Evolutionary conservation across 2,329 filamentous ascomycete genomes (phyloP), one percentile per base, ranked within the genome.

Genomic region (Colletotrichum australisinense): DNA sequence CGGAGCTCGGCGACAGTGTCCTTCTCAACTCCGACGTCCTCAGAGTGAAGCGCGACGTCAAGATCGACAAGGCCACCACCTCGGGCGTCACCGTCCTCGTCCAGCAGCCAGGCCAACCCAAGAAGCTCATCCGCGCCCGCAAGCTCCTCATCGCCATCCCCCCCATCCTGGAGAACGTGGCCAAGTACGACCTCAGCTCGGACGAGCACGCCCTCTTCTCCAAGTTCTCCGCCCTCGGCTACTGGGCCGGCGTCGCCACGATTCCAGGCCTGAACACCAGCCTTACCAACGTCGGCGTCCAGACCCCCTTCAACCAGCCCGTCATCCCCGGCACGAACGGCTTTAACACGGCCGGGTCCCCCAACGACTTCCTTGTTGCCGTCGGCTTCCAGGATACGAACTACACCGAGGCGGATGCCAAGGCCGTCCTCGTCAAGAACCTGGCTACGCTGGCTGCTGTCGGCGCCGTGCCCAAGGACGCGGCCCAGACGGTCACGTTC

Each of bases 101-200:
- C 42, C 63, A 55, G 14, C 62, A 67, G 52, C 63, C 72, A 0
- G 57, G 32, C 38, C 63, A 74, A 14, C 22, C 57, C 16, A 38
- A 32, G 1, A 72, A 63, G 72, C 59, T 58, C 32, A 59, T 74
- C 52, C 63, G 63, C 46, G 72, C 68, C 3, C 58, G 55, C 28
- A 79, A 79, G 46, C 76, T 85, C 5, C 78, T 85, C 12, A 69
- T 85, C 42, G 77, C 83, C 6, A 78, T 81, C n/a, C 79, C 83
- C 22, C 83, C 84, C 0, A 80, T 76, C 8, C 69, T 80, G 5
- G 75, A 78, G 14, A 81, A 81, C 67, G 75, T 84, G 22, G 67
- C 63, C 19, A 69, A 75, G 3, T 81, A 84, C 57, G 79, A 82
- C 69, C 76, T 84, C 2, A 79, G 80, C 65, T 59, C 71, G 0